phyloP scores from a whole-genome alignment of 1,139 yeast species.

The Suhomyces bolitotheri region DNA sequence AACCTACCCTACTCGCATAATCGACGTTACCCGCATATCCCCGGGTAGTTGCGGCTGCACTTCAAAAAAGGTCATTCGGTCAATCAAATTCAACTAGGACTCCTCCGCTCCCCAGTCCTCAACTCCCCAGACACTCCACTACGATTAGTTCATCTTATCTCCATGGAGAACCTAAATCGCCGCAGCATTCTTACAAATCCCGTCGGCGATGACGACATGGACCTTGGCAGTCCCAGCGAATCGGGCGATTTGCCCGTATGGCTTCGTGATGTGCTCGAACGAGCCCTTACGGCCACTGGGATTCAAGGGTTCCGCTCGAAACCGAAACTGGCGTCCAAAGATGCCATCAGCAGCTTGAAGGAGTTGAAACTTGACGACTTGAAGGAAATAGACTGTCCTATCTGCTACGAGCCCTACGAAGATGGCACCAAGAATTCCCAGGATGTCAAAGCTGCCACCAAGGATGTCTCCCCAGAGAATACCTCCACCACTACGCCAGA shows the following conservation, averaged over 20 bases:
- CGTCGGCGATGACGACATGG: slow-evolving; percentile 32
- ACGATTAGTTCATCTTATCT: too few species aligned
- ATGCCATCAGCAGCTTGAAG: slow-evolving; percentile 39
- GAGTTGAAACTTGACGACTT: slow-evolving; percentile 25
- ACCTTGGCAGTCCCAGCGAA: slow-evolving; percentile 31
- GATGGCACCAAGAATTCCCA: slow-evolving; percentile 9
- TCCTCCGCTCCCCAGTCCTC: too few species aligned
- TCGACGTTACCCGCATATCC: too few species aligned
- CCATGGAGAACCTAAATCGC: slow-evolving; percentile 6
- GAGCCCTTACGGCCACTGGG: slow-evolving; percentile 37
- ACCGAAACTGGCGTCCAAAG: slow-evolving; percentile 40
- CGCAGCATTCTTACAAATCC: slow-evolving; percentile 22
- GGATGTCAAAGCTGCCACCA: background rate
- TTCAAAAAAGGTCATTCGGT: too few species aligned
- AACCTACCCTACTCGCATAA: too few species aligned
- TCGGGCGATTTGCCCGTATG: slow-evolving; percentile 34
- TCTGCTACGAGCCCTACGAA: slow-evolving; percentile 42
- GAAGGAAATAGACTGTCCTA: slow-evolving; percentile 39
- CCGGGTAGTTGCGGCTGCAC: too few species aligned
- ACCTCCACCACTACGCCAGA: slow-evolving; percentile 1
- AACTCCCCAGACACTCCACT: too few species aligned
- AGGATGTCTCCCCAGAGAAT: background rate
- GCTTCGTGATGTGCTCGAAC: slow-evolving; percentile 41
- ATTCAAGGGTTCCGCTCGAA: slow-evolving; percentile 17
- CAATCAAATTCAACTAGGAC: too few species aligned